Conservation (phyloP, 2,329 filamentous ascomycete species). For the Hypomyces perniciosus region DNA sequence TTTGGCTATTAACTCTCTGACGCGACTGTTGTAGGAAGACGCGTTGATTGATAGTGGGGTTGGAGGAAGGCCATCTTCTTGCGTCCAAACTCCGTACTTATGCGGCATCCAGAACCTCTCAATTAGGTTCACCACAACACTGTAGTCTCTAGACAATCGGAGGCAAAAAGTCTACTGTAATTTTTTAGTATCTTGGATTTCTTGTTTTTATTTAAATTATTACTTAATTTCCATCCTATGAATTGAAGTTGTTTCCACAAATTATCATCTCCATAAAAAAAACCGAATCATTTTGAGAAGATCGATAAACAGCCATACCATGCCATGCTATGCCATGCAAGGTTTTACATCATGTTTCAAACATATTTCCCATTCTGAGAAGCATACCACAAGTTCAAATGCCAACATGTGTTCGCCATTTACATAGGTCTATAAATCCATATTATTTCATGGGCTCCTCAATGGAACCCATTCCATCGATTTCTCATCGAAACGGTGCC, state of each 20-base stretch:
- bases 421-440: background rate
- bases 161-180: background rate
- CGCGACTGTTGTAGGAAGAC: slow-evolving; percentile 11
- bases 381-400: background rate
- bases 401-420: background rate
- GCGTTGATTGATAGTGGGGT: slow-evolving; percentile 11
- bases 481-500: slow-evolving; percentile 36
- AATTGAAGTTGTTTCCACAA: background rate
- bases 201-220: background rate
- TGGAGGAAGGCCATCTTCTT: too few species aligned
- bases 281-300: too few species aligned
- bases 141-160: background rate
- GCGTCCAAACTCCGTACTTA: too few species aligned
- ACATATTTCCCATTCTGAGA: background rate
- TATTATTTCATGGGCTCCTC: background rate
- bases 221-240: background rate
- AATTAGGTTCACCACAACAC: background rate
- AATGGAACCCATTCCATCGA: slow-evolving; percentile 28
- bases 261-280: too few species aligned
- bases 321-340: too few species aligned
- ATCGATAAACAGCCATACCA: too few species aligned
- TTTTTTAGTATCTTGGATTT: background rate
- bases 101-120: too few species aligned
- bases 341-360: too few species aligned
- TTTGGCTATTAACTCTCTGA: background rate